Base-by-base conservation (phyloP, 441 rosid genomes). In the Gossypium davidsonii region DNA sequence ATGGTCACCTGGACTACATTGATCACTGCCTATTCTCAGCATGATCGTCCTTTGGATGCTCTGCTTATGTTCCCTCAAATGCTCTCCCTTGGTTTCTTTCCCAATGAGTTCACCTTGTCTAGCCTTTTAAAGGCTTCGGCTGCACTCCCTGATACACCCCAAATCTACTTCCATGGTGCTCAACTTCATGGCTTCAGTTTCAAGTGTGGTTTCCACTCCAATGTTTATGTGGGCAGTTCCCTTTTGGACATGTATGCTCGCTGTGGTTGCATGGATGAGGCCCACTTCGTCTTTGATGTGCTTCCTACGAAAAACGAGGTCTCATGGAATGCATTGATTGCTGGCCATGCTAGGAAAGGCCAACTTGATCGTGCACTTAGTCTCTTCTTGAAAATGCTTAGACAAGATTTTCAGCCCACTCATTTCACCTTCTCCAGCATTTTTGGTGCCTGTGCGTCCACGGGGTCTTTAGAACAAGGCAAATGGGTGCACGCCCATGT, bases 281-380 rank as follows among this genome's bases (percentile, higher is more conserved):
- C 84, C 2, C 64, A 21, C 67, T 63, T 61, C 18, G 44, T 77
- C 39, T 79, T 83, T 67, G 64, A 71, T 18, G 46, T 34, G 3
- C 62, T 81, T 7, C 75, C 44, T 58, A 55, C 74, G 52, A 81
- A 67, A 74, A 83, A 83, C 55, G 84, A 79, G 66, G 86, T 83
- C 25, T 83, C 86, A 15, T 81, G 86, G 81, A 81, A 83, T 81
- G 86, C 82, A 70, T 42, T 81, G 78, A 81, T 83, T 69, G 86
- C 83, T 17, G 84, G 79, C 25, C 72, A 81, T 67, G 79, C 83
- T 11, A 81, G 84, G 81, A 80, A 75, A 53, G 79, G 79, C 10
- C 69, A 81, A 42, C 75, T 74, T 20, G 79, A 77, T 64, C 42
- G 49, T 4, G 83, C 81, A 39, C 79, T 83, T 57, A 1, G 20